phyloP scores from a whole-genome alignment of 495 filamentous ascomycete genomes.

The Aspergillus taichungensis region DNA sequence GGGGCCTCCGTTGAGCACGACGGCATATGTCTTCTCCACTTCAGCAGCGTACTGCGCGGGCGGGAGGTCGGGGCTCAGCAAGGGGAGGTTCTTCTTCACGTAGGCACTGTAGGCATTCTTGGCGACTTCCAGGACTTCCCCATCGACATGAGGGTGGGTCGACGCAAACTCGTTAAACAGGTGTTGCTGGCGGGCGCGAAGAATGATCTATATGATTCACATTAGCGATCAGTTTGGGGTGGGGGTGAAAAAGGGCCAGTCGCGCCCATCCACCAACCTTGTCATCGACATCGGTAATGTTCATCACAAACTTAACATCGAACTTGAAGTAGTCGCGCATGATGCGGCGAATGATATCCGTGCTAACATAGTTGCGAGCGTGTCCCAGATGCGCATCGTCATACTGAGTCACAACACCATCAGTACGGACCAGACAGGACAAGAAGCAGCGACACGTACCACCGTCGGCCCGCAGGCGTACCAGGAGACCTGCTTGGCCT shows the following conservation, averaged over 20 bases:
- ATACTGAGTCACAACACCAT: conserved; percentile 33
- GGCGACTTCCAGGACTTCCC: conserved; percentile 45
- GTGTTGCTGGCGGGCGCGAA: conserved; percentile 69
- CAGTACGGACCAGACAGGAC: too few species aligned
- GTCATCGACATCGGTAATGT: conserved; percentile 90
- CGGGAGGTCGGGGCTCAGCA: conserved; percentile 38
- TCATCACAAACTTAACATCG: conserved; percentile 88
- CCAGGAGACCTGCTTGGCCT: conserved; percentile 66
- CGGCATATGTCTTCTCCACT: conserved; percentile 52
- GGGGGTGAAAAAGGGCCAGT: too few species aligned
- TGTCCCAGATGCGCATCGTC: conserved; percentile 87
- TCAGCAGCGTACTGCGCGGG: conserved; percentile 42
- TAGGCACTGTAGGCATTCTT: conserved; percentile 64
- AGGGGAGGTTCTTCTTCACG: conserved; percentile 64
- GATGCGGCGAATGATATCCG: conserved; percentile 85
- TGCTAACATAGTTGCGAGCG: conserved; percentile 88
- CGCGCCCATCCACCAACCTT: conserved; percentile 47
- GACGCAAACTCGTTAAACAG: conserved; percentile 51
- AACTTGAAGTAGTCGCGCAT: conserved; percentile 79
- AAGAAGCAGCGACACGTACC: too few species aligned
- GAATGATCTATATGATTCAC: conserved; percentile 55
- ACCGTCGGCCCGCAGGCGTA: conserved; percentile 91
- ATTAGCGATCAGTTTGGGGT: background rate
- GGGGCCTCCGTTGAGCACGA: conserved; percentile 41
- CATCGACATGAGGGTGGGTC: conserved; percentile 37